Percentiles rank a stretch among this genome's conserved stretches.
Conservation (phyloP, 2,329 filamentous ascomycete species). For the Phaeosphaeriaceae sp. region DNA sequence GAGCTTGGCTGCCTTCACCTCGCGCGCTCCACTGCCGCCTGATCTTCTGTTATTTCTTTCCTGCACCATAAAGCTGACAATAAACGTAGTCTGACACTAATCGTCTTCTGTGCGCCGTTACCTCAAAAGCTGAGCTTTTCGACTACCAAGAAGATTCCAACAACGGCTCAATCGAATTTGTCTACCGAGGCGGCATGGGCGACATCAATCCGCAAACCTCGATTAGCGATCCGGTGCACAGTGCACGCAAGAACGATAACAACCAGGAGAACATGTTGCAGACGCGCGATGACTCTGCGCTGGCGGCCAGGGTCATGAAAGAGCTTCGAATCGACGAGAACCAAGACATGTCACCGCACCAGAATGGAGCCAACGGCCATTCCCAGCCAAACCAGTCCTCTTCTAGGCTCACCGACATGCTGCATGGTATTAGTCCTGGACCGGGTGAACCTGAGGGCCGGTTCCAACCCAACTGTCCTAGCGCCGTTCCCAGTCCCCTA, state of each 20-base stretch:
- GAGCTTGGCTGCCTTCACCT: slow-evolving; percentile 4
- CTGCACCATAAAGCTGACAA: slow-evolving; percentile 12
- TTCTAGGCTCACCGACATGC: slow-evolving; percentile 38
- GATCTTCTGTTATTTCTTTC: neutral
- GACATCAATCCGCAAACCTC: slow-evolving; percentile 28
- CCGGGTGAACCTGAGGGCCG: slow-evolving; percentile 20
- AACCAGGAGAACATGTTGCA: slow-evolving; percentile 6
- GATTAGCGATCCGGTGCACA: slow-evolving; percentile 12
- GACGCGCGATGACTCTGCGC: slow-evolving; percentile 9
- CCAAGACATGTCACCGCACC: neutral
- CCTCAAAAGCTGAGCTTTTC: slow-evolving; percentile 11
- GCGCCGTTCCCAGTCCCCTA: slow-evolving; percentile 43
- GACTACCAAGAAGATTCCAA: slow-evolving; percentile 17
- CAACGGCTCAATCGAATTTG: slow-evolving; percentile 30
- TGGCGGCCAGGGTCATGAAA: slow-evolving; percentile 25
- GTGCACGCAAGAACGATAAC: neutral
- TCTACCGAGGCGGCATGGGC: slow-evolving; percentile 31
- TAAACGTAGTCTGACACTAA: slow-evolving; percentile 28
- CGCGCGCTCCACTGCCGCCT: neutral
- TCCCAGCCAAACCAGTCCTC: slow-evolving; percentile 28
- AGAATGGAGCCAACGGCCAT: slow-evolving; percentile 2
- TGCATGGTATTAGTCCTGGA: slow-evolving; percentile 26
- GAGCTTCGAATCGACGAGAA: slow-evolving; percentile 24
- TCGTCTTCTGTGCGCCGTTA: slow-evolving; percentile 30
- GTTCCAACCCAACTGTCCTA: slow-evolving; percentile 29